These are phyloP conservation scores for Tulasnella sp. DNA, from an alignment of 768 basidiomycete genomes.

Conservation along the genomic window DNA sequence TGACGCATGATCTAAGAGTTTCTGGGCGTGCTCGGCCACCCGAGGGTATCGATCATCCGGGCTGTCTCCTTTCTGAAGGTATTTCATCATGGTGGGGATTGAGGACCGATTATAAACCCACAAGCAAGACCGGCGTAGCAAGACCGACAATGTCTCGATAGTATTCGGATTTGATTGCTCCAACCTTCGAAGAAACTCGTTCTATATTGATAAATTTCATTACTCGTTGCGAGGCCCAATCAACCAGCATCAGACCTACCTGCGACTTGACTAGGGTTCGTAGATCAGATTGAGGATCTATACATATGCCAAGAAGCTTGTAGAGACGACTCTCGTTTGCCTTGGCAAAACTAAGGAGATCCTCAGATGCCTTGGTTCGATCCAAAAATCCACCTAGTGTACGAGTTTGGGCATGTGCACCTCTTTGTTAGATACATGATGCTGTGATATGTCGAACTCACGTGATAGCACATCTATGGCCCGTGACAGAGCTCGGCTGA, in stretches of 20 bases:
- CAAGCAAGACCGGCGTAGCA: conserved; percentile 61
- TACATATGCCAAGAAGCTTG: conserved; percentile 67
- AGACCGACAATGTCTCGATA: conserved; percentile 51
- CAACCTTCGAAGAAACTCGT: conserved; percentile 66
- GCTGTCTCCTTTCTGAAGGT: conserved; percentile 37
- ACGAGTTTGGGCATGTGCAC: no score
- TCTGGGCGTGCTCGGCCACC: conserved; percentile 7
- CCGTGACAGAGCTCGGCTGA: conserved; percentile 43
- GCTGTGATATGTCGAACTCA: conserved; percentile 27
- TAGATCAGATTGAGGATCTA: conserved; percentile 77
- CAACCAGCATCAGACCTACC: conserved; percentile 31
- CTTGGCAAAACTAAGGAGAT: conserved; percentile 72
- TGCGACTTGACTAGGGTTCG: conserved; percentile 67
- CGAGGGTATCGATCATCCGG: conserved; percentile 3
- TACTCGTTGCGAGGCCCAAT: background rate
- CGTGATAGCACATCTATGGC: conserved; percentile 51
- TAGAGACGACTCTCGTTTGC: conserved; percentile 78
- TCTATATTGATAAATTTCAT: conserved; percentile 32
- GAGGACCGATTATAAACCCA: conserved; percentile 77
- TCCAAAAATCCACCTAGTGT: conserved; percentile 49
- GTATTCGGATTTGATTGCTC: conserved; percentile 56
- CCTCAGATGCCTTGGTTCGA: conserved; percentile 60
- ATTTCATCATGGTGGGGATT: conserved; percentile 67
- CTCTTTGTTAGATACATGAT: background rate
- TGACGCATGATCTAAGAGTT: conserved; percentile 38